These are phyloP conservation scores for Epichloe aotearoae DNA, from an alignment of 2,329 filamentous ascomycete species.

Conservation along the genomic window DNA sequence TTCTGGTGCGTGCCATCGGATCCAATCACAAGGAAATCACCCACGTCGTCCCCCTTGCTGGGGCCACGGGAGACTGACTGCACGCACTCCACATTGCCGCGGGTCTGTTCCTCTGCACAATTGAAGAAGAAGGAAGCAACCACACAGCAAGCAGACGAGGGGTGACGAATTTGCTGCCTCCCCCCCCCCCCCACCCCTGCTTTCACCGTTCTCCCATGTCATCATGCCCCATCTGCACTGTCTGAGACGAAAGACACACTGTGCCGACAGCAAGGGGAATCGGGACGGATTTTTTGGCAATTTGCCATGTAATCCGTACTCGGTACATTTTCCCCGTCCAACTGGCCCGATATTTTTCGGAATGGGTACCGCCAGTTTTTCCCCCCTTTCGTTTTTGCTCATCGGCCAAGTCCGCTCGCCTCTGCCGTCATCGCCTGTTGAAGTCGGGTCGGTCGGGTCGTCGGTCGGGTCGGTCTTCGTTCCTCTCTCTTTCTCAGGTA, in stretches of 20 bases:
- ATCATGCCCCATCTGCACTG: neutral
- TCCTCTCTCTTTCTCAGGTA: too few relatives aligned
- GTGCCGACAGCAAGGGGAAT: neutral
- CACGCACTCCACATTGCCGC: neutral
- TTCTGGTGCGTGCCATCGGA: neutral
- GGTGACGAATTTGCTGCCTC: too few relatives aligned
- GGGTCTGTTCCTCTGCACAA: neutral
- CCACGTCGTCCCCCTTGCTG: neutral
- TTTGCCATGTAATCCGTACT: neutral
- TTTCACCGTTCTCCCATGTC: neutral
- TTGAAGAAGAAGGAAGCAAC: neutral
- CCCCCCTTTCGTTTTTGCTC: neutral
- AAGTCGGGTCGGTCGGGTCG: too few relatives aligned
- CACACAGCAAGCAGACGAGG: neutral
- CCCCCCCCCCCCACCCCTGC: too few relatives aligned
- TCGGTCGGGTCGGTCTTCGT: too few relatives aligned
- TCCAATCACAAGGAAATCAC: neutral
- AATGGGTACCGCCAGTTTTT: neutral
- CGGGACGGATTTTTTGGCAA: neutral
- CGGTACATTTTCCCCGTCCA: neutral
- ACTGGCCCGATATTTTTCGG: slow-evolving; percentile 1
- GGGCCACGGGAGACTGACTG: neutral
- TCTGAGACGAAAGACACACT: neutral
- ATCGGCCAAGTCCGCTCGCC: slow-evolving; percentile 1
- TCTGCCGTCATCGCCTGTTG: neutral